These are phyloP conservation scores for Botrytis porri DNA, from an alignment of 2,329 filamentous ascomycete species.

Conservation along the genomic window DNA sequence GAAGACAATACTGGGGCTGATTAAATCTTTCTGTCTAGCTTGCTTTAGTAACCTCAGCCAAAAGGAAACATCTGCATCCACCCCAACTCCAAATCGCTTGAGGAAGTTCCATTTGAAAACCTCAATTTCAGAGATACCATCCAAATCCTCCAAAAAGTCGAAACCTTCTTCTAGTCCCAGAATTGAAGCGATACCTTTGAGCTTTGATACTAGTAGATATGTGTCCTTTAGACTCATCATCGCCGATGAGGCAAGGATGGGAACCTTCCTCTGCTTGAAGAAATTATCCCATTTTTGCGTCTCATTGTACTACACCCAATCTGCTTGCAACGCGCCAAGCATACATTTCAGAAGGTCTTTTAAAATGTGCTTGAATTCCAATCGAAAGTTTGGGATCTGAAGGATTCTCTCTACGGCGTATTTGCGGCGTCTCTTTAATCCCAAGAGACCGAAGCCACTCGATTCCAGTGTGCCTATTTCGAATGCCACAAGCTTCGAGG, in stretches of 20 bases:
- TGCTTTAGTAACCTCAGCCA: not conserved
- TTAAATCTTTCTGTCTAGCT: not conserved
- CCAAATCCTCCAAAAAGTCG: not conserved
- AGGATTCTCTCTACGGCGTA: not conserved
- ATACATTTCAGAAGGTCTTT: rapidly evolving
- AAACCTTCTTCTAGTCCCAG: not conserved
- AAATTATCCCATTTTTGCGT: not conserved
- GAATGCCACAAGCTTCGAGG: not conserved
- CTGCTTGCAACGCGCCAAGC: not conserved
- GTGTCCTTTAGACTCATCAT: rapidly evolving
- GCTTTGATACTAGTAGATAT: not conserved
- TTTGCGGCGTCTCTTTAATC: not conserved
- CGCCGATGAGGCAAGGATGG: not conserved
- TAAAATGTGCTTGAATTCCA: rapidly evolving
- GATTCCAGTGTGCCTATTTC: not conserved
- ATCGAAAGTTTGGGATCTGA: rapidly evolving
- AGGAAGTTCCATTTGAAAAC: not conserved
- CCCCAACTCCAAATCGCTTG: not conserved
- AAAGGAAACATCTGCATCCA: not conserved
- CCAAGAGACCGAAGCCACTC: not conserved
- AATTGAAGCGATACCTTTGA: rapidly evolving
- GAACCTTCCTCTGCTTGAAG: rapidly evolving
- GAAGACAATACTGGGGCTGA: not conserved
- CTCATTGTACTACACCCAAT: not conserved
- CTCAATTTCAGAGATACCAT: not conserved